Base-by-base conservation (phyloP, 768 basidiomycete species). In the Phylloporus scabripes region DNA sequence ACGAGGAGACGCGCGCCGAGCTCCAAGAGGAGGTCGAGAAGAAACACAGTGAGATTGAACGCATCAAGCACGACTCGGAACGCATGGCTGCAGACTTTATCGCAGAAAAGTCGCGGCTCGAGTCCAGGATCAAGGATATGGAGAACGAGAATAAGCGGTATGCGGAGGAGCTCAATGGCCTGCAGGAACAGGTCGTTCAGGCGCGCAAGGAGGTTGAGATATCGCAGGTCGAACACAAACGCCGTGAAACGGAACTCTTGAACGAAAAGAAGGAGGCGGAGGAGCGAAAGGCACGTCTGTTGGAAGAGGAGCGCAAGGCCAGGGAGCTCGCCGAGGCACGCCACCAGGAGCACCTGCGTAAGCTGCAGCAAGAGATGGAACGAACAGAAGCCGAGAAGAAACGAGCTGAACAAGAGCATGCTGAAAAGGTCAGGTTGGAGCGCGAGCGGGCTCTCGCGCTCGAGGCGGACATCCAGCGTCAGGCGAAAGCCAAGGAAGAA, bases 1-100 rank as follows among this genome's bases (percentile, higher is more conserved):
- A 78, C 52, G 74, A 75, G 45, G 76, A 76, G 59, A 72, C 73
- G 10, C 64, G 64, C 39, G 50, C 54, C 41, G 77, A 78, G 54
- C 65, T 80, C 29, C 72, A 74, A 45, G 58, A 68, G 1, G 78
- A 75, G 55, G 69, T 70, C 20, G 66, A 64, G 51, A 73, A 62
- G 46, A 68, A 76, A 28, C 69, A 74, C 53, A 57, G 61, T n/a
- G 74, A 77, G 49, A 74, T 78, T 52, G 58, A 61, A 12, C 65
- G 74, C 29, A 67, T 77, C 23, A 70, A 71, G 40, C 51, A 46
- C 23, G 73, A 77, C 31, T 63, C 75, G 1, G 55, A 66, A 38
- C 70, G 64, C n/a, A 64, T 78, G 56, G 72, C 65, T 0, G 62
- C 70, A 11, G 65, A 70, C 24, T 76, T 72, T 50, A 44, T 54